Conservation (phyloP, 2,329 filamentous ascomycete species). For the Apiospora malaysiana region DNA sequence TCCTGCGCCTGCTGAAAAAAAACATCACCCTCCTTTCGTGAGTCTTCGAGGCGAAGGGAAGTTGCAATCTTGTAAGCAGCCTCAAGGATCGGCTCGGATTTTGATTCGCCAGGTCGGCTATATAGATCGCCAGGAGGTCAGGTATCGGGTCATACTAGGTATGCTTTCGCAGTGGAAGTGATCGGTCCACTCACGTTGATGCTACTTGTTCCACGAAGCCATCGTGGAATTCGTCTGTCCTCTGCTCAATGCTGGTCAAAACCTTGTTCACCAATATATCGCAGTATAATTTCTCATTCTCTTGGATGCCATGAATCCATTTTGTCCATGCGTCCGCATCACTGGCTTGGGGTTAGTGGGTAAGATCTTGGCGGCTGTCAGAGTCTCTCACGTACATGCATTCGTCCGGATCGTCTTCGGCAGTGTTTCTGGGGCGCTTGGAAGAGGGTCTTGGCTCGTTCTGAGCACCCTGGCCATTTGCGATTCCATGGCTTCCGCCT, state of each 20-base stretch:
- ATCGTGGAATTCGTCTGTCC: background rate
- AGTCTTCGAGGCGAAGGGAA: background rate
- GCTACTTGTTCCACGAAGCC: background rate
- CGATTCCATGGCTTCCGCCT: background rate
- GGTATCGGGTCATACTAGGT: background rate
- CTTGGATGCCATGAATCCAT: background rate
- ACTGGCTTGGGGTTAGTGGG: background rate
- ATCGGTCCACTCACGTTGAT: background rate
- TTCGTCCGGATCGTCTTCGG: background rate
- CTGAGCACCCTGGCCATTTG: background rate
- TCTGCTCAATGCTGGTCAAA: background rate
- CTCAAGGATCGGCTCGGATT: background rate
- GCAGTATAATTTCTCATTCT: background rate
- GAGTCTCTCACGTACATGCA: background rate
- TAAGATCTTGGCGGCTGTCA: background rate
- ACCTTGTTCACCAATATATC: background rate
- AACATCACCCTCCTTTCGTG: slow-evolving; percentile 28
- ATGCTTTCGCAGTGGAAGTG: background rate
- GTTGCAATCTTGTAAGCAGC: background rate
- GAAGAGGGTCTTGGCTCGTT: background rate
- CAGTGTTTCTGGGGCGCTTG: background rate
- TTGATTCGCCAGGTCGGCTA: background rate
- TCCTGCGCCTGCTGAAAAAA: slow-evolving; percentile 34
- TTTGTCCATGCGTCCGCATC: background rate
- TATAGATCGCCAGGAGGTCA: background rate